phyloP scores from a whole-genome alignment of 2,329 filamentous ascomycete genomes.

The Apiospora kogelbergensis region DNA sequence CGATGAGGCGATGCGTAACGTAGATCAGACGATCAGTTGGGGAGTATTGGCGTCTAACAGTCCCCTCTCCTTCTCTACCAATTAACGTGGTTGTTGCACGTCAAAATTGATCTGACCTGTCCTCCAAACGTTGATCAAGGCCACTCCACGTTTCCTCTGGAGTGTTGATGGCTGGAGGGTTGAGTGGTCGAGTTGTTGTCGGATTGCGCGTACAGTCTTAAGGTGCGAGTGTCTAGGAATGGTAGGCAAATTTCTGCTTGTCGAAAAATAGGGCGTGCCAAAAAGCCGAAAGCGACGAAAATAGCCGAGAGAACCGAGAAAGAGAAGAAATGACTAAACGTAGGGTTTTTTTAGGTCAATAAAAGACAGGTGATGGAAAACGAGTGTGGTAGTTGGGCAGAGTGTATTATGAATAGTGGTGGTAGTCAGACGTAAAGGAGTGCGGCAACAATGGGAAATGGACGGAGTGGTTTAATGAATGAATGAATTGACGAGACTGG shows the following conservation, averaged over 20 bases:
- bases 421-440: not conserved
- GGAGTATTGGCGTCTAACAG: not conserved
- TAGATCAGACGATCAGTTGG: not conserved
- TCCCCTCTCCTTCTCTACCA: constrained; percentile 6
- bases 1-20: not conserved
- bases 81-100: not conserved
- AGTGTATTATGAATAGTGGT: not conserved
- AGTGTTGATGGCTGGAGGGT: not conserved
- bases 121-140: not conserved
- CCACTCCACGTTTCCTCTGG: constrained; percentile 1
- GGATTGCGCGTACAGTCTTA: not conserved
- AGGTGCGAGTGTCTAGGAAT: not conserved
- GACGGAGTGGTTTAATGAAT: constrained; percentile 1
- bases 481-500: not conserved
- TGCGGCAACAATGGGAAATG: constrained; percentile 1
- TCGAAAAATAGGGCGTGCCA: not conserved
- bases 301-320: constrained; percentile 2
- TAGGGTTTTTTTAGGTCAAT: not conserved
- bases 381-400: constrained; percentile 2
- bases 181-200: not conserved
- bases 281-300: constrained; percentile 4
- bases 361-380: not conserved
- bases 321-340: not conserved
- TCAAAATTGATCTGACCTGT: not conserved
- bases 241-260: not conserved